Evolutionary conservation across 1,284 basidiomycete species (phyloP), one percentile per base, ranked within the genome.

Genomic region (Pterula multifida): DNA sequence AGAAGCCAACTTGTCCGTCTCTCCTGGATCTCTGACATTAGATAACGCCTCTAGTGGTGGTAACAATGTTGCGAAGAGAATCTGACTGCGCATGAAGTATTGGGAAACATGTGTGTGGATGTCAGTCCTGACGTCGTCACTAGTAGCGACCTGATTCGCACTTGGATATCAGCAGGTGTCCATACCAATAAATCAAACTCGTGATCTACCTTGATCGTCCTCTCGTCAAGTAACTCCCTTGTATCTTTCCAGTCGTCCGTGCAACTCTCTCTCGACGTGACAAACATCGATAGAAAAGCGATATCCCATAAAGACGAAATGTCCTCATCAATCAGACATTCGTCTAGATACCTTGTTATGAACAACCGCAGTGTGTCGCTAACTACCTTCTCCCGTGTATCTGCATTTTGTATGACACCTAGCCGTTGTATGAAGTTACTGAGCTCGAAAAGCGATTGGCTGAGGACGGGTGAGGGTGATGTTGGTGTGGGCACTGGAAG

Each of bases 381-480:
- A 25, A 70, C 60, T 42, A 72, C 59, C 47, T 54, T 51, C 42
- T 57, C 53, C 49, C 67, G 66, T 55, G 62, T 65, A 23, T 56
- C 52, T 26, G 63, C 60, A 47, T 71, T 63, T 50, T 66, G 63
- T 45, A 66, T 63, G 48, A 72, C 60, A 1, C 78, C 76, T 13
- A 85, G 59, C 19, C 73, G 69, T 53, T 78, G 75, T 49, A 82
- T 62, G 2, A 71, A 71, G 11, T 67, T 68, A 28, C 75, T 76
- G n/a, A 87, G 61, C 1, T 67, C 63, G 45, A 79, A 61, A 45
- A 87, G 59, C 11, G 77, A 75, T 42, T 73, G 67, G 52, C 79
- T 66, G 36, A 85, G 67, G 35, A 65, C 59, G 45, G 72, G 61
- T 39, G 82, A 84, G 49, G 80, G 77, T 15, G 68, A 67, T 47